Conservation (phyloP, 305 asterid species). For the Fraxinus sp. region DNA sequence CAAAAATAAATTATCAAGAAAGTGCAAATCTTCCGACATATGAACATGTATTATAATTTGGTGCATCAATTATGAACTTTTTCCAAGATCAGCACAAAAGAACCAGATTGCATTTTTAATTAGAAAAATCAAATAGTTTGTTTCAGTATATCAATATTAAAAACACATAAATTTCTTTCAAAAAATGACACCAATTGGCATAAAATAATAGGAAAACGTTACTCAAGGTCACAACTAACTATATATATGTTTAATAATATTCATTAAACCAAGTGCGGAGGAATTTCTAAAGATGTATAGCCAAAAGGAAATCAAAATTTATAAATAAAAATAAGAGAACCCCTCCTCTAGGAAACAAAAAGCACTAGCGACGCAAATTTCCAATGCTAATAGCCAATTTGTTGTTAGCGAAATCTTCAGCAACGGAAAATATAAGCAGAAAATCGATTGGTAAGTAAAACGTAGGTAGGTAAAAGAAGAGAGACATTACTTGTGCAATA, state of each 20-base stretch:
- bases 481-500: constrained; percentile 60
- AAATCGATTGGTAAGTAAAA: not conserved
- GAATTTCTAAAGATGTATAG: not conserved
- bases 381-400: not conserved
- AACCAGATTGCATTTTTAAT: constrained; percentile 37
- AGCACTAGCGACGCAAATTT: not conserved
- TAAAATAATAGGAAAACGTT: constrained; percentile 29
- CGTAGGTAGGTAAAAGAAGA: not conserved
- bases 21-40: constrained; percentile 60
- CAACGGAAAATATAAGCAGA: not conserved
- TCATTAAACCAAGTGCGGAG: not conserved
- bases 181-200: constrained; percentile 18
- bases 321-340: not conserved
- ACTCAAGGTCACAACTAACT: constrained; percentile 22
- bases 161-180: not conserved
- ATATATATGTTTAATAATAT: not conserved
- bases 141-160: constrained; percentile 16
- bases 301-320: not conserved
- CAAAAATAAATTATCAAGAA: constrained; percentile 22
- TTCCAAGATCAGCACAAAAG: constrained; percentile 1
- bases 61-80: constrained; percentile 25
- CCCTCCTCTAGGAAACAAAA: not conserved
- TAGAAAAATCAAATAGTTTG: constrained; percentile 37
- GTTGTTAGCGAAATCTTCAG: not conserved
- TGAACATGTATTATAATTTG: constrained; percentile 28